These are phyloP conservation scores for Obelidium mucronatum DNA, from an alignment of 192 early-diverging fungal species.

Conservation along the genomic window DNA sequence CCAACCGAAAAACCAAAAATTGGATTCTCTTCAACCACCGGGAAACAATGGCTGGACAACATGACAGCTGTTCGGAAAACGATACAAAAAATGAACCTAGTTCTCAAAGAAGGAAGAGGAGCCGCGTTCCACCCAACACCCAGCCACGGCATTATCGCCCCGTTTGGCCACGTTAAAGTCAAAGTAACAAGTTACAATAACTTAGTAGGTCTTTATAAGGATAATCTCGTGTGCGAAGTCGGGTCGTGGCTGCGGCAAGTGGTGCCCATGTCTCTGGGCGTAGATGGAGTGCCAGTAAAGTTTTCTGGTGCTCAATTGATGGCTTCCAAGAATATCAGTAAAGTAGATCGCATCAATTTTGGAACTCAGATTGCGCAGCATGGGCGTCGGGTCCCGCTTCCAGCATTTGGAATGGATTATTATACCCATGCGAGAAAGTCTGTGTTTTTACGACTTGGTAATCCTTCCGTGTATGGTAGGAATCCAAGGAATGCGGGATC, in stretches of 20 bases:
- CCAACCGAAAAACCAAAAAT: constrained; percentile 42
- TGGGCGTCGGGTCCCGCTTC: not conserved
- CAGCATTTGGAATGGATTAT: constrained; percentile 6
- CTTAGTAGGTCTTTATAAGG: constrained; percentile 55
- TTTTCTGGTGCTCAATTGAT: constrained; percentile 57
- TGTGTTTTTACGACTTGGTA: not conserved
- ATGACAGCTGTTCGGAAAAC: constrained; percentile 49
- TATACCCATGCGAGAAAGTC: not conserved
- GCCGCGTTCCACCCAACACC: constrained; percentile 58
- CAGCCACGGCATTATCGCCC: constrained; percentile 41
- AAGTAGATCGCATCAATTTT: constrained; percentile 56
- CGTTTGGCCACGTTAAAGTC: constrained; percentile 53
- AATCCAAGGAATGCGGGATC: not conserved
- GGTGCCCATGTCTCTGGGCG: constrained; percentile 50
- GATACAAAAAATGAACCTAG: constrained; percentile 48
- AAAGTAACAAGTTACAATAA: constrained; percentile 58
- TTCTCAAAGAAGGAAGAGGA: constrained; percentile 57
- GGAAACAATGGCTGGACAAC: constrained; percentile 51
- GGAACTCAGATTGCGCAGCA: constrained; percentile 52
- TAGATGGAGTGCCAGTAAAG: constrained; percentile 58
- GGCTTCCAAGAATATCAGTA: constrained; percentile 25
- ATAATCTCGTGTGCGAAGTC: constrained; percentile 51
- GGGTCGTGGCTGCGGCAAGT: constrained; percentile 39
- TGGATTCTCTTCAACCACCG: constrained; percentile 57
- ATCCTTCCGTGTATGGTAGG: too few relatives aligned